Percentiles rank a stretch among this genome's conserved stretches.
Conservation (phyloP, 2,329 filamentous ascomycete genomes). For the Colletotrichum liriopes region DNA sequence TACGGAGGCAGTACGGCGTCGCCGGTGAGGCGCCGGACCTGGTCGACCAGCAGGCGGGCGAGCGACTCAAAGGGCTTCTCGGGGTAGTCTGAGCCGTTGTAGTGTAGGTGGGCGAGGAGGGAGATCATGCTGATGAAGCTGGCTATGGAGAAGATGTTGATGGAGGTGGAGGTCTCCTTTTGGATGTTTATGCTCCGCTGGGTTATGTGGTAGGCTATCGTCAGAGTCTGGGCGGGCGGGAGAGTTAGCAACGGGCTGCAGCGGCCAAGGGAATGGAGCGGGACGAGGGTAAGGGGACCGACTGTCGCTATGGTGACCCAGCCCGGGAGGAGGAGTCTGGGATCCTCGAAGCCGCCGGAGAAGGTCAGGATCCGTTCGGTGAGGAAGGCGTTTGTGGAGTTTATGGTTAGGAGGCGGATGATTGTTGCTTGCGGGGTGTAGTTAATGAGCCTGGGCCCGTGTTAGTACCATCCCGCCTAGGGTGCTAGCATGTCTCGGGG, state of each 20-base stretch:
- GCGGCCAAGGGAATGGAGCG: neutral
- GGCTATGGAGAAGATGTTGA: conserved; percentile 82
- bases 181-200: conserved; percentile 85
- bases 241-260: neutral
- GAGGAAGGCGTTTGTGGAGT: conserved; percentile 81
- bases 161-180: conserved; percentile 84
- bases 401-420: conserved; percentile 83
- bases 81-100: conserved; percentile 73
- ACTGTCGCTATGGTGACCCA: conserved; percentile 86
- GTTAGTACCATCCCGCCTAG: conserved; percentile 28
- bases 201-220: conserved; percentile 82
- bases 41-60: conserved; percentile 23
- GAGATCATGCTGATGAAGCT: conserved; percentile 83
- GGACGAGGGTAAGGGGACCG: conserved; percentile 47
- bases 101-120: conserved; percentile 77
- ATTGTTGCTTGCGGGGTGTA: conserved; percentile 87
- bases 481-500: neutral
- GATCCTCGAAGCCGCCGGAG: conserved; percentile 79
- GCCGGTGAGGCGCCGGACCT: conserved; percentile 13
- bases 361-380: conserved; percentile 81
- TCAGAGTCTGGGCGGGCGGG: conserved; percentile 71
- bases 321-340: conserved; percentile 79
- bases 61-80: conserved; percentile 63
- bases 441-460: conserved; percentile 77
- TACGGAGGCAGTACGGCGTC: conserved; percentile 20